Conservation (phyloP, 106 monocot species). For the Dioscorea dumetorum region DNA sequence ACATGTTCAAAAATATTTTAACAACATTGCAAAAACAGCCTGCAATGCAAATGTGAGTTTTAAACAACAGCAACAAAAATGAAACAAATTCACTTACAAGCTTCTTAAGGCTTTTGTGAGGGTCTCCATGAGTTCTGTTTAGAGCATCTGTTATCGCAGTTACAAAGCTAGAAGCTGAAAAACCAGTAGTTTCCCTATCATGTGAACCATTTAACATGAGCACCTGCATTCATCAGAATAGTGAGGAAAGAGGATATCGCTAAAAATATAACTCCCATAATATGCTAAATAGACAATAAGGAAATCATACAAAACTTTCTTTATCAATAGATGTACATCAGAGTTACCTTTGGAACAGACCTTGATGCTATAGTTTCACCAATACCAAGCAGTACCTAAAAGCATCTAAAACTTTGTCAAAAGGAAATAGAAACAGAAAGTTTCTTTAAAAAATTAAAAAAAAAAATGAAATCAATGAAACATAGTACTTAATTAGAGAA, state of each 20-base stretch:
- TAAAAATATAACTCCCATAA: too few relatives aligned
- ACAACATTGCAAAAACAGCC: too few relatives aligned
- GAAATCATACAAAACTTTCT: background rate
- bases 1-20: too few relatives aligned
- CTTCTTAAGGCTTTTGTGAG: constrained; percentile 56
- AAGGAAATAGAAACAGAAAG: too few relatives aligned
- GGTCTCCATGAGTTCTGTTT: constrained; percentile 73
- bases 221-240: constrained; percentile 36
- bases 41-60: too few relatives aligned
- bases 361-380: constrained; percentile 36
- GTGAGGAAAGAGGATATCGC: background rate
- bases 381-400: constrained; percentile 33
- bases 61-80: too few relatives aligned
- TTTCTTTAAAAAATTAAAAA: too few relatives aligned
- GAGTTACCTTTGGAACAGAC: constrained; percentile 35
- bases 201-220: constrained; percentile 88
- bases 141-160: constrained; percentile 91
- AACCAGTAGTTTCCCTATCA: constrained; percentile 83
- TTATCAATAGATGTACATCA: background rate
- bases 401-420: background rate
- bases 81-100: constrained; percentile 39
- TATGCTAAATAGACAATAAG: background rate
- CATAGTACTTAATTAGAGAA: too few relatives aligned
- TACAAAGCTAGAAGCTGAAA: constrained; percentile 83
- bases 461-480: too few relatives aligned